Percentiles rank a stretch among this genome's conserved stretches.
These are phyloP conservation scores for Neurospora tetraspora DNA, from an alignment of 495 filamentous ascomycete species.

Conservation along the genomic window DNA sequence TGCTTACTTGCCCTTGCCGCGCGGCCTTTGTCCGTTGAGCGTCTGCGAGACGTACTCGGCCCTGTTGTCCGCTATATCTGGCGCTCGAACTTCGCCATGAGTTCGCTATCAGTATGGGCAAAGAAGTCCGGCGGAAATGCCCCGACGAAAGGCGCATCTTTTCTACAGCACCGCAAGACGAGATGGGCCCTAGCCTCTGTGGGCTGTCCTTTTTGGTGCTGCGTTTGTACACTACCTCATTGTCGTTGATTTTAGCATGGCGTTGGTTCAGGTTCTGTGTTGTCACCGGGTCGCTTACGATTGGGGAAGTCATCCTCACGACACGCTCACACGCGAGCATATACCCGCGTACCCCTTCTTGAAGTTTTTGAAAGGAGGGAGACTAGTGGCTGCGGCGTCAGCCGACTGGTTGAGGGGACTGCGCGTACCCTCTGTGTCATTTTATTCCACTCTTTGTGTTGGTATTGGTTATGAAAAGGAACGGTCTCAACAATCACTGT, in stretches of 20 bases:
- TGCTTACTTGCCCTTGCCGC: neutral
- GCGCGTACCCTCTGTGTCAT: neutral
- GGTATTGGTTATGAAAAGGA: neutral
- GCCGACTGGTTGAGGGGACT: neutral
- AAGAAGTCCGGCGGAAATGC: neutral
- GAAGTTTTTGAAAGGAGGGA: neutral
- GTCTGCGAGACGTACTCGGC: neutral
- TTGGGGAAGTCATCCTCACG: neutral
- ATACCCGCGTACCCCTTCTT: neutral
- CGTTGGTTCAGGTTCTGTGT: neutral
- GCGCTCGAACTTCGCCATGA: too few species aligned
- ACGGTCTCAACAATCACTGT: neutral
- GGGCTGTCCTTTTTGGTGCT: neutral
- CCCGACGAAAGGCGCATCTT: neutral
- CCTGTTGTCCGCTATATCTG: neutral
- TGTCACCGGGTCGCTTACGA: neutral
- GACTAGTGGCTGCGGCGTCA: neutral
- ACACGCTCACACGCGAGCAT: neutral
- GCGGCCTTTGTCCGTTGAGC: neutral
- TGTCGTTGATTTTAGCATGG: conserved; percentile 1
- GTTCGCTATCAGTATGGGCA: neutral
- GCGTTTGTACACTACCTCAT: neutral
- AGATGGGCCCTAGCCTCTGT: neutral
- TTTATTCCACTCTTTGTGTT: neutral
- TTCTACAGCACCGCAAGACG: neutral